Evolutionary conservation across 306 rosid species (phyloP).

Genomic region (Myrica gale): DNA sequence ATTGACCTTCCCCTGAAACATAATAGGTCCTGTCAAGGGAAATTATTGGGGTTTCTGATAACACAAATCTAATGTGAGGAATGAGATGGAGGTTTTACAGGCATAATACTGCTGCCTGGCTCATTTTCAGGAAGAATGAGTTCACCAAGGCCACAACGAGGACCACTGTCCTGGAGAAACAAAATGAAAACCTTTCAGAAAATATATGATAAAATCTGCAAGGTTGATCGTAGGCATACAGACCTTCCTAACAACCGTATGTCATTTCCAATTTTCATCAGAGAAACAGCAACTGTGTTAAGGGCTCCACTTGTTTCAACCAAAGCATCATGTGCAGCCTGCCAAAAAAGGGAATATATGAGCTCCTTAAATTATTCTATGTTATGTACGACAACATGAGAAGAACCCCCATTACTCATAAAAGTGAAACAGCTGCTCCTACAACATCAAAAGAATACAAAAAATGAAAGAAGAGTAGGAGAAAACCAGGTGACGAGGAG

Average conservation of each 20-base stretch:
- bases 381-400: slow-evolving; percentile 18
- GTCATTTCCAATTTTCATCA: slow-evolving; percentile 95
- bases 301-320: slow-evolving; percentile 92
- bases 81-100: slow-evolving; percentile 54
- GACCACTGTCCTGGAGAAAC: slow-evolving; percentile 65
- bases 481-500: slow-evolving; percentile 23
- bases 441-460: slow-evolving; percentile 5
- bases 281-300: slow-evolving; percentile 79
- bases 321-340: slow-evolving; percentile 99
- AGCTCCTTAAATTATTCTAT: slow-evolving; percentile 24
- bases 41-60: slow-evolving; percentile 13
- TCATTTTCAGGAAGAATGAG: slow-evolving; percentile 98
- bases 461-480: neutral
- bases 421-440: slow-evolving; percentile 7
- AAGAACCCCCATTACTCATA: slow-evolving; percentile 17
- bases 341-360: slow-evolving; percentile 30
- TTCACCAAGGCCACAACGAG: slow-evolving; percentile 98
- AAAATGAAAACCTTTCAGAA: slow-evolving; percentile 22
- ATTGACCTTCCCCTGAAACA: slow-evolving; percentile 96
- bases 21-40: slow-evolving; percentile 14
- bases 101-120: slow-evolving; percentile 99
- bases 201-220: neutral
- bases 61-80: slow-evolving; percentile 7
- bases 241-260: slow-evolving; percentile 93
- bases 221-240: slow-evolving; percentile 22